Base-by-base conservation (phyloP, 768 basidiomycete species). In the Psilocybe cubensis region DNA sequence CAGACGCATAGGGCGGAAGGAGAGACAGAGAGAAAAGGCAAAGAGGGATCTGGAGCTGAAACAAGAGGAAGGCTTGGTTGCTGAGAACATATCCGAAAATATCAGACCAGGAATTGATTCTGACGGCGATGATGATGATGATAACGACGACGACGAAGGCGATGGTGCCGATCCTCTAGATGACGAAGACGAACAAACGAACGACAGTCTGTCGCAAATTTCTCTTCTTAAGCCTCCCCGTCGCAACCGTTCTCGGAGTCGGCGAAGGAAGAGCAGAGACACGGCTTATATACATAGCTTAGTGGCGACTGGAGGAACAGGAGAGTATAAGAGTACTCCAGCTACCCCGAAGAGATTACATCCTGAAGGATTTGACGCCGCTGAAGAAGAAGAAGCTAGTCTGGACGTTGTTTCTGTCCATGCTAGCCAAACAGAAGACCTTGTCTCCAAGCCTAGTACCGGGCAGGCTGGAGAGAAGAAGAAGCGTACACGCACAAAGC, bases 191-290 rank as follows among this genome's bases (percentile, higher is more conserved):
- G 66, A 63, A 17, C 66, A 67, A 49, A 62, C 48, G 38, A 56
- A 63, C 28, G 68, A 68, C 46, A 69, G 68, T 29, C 51, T 69
- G n/a, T 63, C 63, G 9, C 64, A 66, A n/a, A 53, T 69, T 46
- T 57, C 67, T 14, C 52, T 70, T 35, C 58, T 69, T 33, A 60
- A 69, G 57, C 66, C 70, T 29, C 66, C 64, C 25, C 60, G 64
- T 25, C 56, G 58, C 38, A 59, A 51, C 35, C 60, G 63, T n/a
- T 47, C 57, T 49, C 56, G 63, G 11, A 64, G 60, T 52, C 61
- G 59, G n/a, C 58, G 57, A n/a, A 40, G 61, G 20, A 63, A 52
- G 56, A 56, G 17, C 17, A 57, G 51, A 50, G 66, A 65, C 25
- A 57, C 56, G 3, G 58, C 48, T 20, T 57, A 69, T 54, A 63